phyloP scores from a whole-genome alignment of 2,329 filamentous ascomycete species.

The Purpureocillium lavendulum region DNA sequence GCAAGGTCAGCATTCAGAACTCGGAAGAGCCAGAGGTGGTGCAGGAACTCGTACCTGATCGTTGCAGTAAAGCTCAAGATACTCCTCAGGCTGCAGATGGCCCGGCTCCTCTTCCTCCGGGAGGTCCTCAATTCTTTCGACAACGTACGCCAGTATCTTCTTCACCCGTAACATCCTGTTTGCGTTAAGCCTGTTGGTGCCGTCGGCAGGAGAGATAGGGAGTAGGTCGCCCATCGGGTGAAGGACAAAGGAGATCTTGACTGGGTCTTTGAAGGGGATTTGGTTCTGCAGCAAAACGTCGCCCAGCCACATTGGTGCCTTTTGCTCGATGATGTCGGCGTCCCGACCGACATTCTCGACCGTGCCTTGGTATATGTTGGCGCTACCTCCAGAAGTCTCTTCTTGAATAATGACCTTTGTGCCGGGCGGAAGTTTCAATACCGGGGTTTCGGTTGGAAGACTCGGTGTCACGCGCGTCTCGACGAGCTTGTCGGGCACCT shows the following conservation, averaged over 20 bases:
- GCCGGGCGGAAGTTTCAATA: slow-evolving; percentile 61
- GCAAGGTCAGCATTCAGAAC: not conserved
- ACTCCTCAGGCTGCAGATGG: slow-evolving; percentile 74
- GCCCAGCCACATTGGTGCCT: slow-evolving; percentile 84
- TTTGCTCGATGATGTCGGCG: slow-evolving; percentile 75
- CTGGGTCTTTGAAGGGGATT: slow-evolving; percentile 78
- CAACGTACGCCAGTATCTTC: slow-evolving; percentile 88
- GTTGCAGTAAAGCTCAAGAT: slow-evolving; percentile 91
- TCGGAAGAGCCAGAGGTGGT: too few relatives aligned
- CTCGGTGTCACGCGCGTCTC: slow-evolving; percentile 61
- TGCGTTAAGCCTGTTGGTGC: slow-evolving; percentile 86
- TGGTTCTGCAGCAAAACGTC: slow-evolving; percentile 80
- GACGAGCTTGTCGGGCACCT: slow-evolving; percentile 43
- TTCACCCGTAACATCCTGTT: slow-evolving; percentile 94
- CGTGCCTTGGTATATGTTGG: slow-evolving; percentile 86
- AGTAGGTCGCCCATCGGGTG: slow-evolving; percentile 72
- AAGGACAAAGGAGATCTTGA: slow-evolving; percentile 92
- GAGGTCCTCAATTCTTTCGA: slow-evolving; percentile 79
- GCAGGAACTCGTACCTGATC: slow-evolving; percentile 59
- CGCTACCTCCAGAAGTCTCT: slow-evolving; percentile 58
- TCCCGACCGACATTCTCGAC: slow-evolving; percentile 70
- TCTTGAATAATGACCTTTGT: slow-evolving; percentile 64
- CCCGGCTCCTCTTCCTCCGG: slow-evolving; percentile 49
- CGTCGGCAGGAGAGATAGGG: slow-evolving; percentile 64
- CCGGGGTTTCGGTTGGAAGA: slow-evolving; percentile 64